Conservation (phyloP, 2,329 filamentous ascomycete genomes). For the Verticillium alfalfae region DNA sequence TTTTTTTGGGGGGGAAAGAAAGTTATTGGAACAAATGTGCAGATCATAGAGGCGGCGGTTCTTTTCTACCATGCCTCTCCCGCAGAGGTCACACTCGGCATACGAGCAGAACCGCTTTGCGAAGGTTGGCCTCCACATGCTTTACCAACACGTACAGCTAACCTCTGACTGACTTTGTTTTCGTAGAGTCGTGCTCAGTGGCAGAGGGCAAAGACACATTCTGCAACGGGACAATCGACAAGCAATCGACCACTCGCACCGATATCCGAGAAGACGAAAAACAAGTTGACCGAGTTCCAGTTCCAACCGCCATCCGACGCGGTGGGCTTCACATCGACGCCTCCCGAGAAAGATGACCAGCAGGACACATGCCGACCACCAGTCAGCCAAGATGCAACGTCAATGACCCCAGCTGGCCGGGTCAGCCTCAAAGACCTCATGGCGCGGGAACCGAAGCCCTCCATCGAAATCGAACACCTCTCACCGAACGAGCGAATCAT, state of each 20-base stretch:
- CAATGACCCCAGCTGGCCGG: constrained; percentile 11
- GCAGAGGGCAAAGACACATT: constrained; percentile 50
- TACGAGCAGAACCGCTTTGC: constrained; percentile 16
- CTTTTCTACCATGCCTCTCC: constrained; percentile 20
- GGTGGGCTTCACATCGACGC: neutral
- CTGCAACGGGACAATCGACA: constrained; percentile 28
- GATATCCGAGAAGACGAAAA: constrained; percentile 54
- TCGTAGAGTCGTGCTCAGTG: constrained; percentile 37
- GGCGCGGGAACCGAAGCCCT: constrained; percentile 13
- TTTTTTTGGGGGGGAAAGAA: neutral
- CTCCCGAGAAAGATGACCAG: neutral
- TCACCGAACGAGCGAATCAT: constrained; percentile 58
- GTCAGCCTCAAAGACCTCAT: constrained; percentile 56
- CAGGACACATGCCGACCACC: neutral
- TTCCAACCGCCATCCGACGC: constrained; percentile 29
- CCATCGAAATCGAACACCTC: constrained; percentile 31
- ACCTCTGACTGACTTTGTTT: constrained; percentile 3
- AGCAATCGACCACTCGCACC: constrained; percentile 33
- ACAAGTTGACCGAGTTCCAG: constrained; percentile 53
- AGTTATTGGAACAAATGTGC: neutral
- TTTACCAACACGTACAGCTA: constrained; percentile 5
- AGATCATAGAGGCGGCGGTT: constrained; percentile 6
- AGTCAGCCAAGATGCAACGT: constrained; percentile 4
- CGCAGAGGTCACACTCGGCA: constrained; percentile 31
- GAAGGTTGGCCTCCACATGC: constrained; percentile 20